Percentiles rank a stretch among this genome's conserved stretches.
Conservation (phyloP, 768 basidiomycete species). For the Suillus luteus region DNA sequence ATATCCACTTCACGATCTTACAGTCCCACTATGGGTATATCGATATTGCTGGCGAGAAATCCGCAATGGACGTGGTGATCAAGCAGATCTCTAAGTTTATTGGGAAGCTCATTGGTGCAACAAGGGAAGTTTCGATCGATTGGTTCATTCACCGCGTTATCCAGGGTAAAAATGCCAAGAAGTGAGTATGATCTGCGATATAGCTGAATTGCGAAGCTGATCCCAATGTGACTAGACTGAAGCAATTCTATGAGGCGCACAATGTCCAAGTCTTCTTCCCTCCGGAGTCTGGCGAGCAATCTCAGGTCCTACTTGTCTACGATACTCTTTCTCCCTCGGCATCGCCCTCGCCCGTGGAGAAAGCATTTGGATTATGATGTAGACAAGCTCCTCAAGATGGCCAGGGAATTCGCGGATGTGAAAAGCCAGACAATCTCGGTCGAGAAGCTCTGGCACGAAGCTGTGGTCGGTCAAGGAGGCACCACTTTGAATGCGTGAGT, state of each 20-base stretch:
- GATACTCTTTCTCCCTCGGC: conserved; percentile 68
- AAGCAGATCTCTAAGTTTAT: conserved; percentile 74
- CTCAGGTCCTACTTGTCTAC: conserved; percentile 79
- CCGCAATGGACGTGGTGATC: conserved; percentile 71
- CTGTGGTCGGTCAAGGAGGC: conserved; percentile 78
- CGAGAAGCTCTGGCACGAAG: conserved; percentile 91
- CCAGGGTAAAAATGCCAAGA: conserved; percentile 83
- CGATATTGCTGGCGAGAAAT: conserved; percentile 79
- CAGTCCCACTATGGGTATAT: conserved; percentile 47
- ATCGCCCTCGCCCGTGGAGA: conserved; percentile 70
- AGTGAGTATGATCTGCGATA: conserved; percentile 43
- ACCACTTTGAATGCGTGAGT: conserved; percentile 85
- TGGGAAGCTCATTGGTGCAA: conserved; percentile 75
- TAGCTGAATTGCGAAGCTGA: background rate
- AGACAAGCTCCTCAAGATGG: conserved; percentile 74
- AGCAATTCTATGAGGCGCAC: conserved; percentile 77
- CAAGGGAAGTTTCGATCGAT: conserved; percentile 76
- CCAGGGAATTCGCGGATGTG: conserved; percentile 84
- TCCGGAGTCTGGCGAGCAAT: conserved; percentile 71
- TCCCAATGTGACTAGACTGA: conserved; percentile 50
- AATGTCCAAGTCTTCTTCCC: conserved; percentile 91
- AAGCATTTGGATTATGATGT: conserved; percentile 78
- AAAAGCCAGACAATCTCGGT: conserved; percentile 76
- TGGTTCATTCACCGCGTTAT: conserved; percentile 87
- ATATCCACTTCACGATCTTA: conserved; percentile 61